Evolutionary conservation across 2,329 filamentous ascomycete species (phyloP).

Genomic region (Lachnellula arida): DNA sequence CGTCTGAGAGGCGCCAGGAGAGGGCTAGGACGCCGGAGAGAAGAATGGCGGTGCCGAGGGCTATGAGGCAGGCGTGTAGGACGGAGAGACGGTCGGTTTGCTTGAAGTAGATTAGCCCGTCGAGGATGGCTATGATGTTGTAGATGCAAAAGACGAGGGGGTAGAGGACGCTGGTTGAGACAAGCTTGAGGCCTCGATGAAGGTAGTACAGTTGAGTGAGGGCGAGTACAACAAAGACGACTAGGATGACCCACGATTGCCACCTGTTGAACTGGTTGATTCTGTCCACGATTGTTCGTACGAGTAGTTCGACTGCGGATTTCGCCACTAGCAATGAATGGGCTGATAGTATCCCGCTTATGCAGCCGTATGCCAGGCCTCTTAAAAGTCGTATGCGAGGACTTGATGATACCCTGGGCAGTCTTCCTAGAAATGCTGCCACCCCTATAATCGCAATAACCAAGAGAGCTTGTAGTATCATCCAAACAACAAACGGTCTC

Average conservation of each 20-base stretch:
- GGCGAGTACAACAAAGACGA: slow-evolving; percentile 75
- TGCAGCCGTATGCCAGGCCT: slow-evolving; percentile 81
- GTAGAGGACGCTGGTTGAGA: slow-evolving; percentile 93
- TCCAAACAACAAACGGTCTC: slow-evolving; percentile 80
- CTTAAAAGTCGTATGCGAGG: slow-evolving; percentile 68
- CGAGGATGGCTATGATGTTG: slow-evolving; percentile 97
- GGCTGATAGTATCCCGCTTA: slow-evolving; percentile 89
- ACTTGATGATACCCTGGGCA: slow-evolving; percentile 52
- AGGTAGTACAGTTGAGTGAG: slow-evolving; percentile 92
- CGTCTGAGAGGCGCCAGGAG: slow-evolving; percentile 87
- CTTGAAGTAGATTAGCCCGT: slow-evolving; percentile 94
- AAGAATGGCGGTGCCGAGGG: slow-evolving; percentile 80
- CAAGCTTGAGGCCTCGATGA: slow-evolving; percentile 86
- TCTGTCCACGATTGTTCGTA: slow-evolving; percentile 77
- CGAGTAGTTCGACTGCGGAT: slow-evolving; percentile 89
- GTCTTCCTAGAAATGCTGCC: slow-evolving; percentile 50
- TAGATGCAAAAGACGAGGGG: slow-evolving; percentile 98
- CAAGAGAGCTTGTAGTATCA: slow-evolving; percentile 71
- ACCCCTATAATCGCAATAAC: slow-evolving; percentile 63
- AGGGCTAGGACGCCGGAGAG: slow-evolving; percentile 84
- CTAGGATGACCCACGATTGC: slow-evolving; percentile 88
- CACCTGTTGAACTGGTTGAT: slow-evolving; percentile 93
- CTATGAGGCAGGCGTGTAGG: slow-evolving; percentile 74
- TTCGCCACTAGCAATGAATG: slow-evolving; percentile 93
- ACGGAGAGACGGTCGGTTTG: slow-evolving; percentile 76